Base-by-base conservation (phyloP, 495 filamentous ascomycete genomes). In the Talaromyces thailandensis region DNA sequence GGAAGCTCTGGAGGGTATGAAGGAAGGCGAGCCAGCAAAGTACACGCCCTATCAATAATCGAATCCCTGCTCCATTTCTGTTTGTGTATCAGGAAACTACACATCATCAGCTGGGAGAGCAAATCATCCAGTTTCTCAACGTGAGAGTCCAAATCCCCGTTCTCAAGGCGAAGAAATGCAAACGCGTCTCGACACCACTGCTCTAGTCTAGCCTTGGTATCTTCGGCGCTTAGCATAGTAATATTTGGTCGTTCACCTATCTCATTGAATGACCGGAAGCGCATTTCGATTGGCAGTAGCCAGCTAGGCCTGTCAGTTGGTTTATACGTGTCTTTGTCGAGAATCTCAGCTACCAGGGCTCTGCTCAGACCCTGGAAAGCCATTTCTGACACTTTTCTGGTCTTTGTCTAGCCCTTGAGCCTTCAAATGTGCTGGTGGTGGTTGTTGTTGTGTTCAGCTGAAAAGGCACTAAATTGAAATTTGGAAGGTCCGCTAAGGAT, bases 231-330 rank as follows among this genome's bases (percentile, higher is more conserved):
- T 24, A 53, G 50, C 12, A 25, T 11, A 16, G 12, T 26, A 21
- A 53, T 12, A 53, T 53, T 53, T 53, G 23, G 50, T 28, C 6
- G 1, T 12, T 53, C 50, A 16, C 50, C 50, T 53, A 14, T 16
- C 21, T 53, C 23, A 16, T 24, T 28, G 23, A 28, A 53, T 5
- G 12, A 21, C 6, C 11, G 50, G 28, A 53, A 53, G 11, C 50
- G 50, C 50, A 53, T 53, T 26, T 53, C 50, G 50, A 53, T 53
- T 14, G 50, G 24, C 50, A 53, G 50, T 53, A 53, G 50, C 50
- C 50, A 53, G n/a, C 50, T 21, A 14, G 21, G 50, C 21, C 28
- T 24, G 6, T 53, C 21, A 25, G 1, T 53, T 53, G 50, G 50
- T 7, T 24, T 21, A 16, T 28, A 53, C 5, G 50, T 53, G 28